Evolutionary conservation across 495 filamentous ascomycete genomes (phyloP).

Genomic region (Mytilinidion resinicola): DNA sequence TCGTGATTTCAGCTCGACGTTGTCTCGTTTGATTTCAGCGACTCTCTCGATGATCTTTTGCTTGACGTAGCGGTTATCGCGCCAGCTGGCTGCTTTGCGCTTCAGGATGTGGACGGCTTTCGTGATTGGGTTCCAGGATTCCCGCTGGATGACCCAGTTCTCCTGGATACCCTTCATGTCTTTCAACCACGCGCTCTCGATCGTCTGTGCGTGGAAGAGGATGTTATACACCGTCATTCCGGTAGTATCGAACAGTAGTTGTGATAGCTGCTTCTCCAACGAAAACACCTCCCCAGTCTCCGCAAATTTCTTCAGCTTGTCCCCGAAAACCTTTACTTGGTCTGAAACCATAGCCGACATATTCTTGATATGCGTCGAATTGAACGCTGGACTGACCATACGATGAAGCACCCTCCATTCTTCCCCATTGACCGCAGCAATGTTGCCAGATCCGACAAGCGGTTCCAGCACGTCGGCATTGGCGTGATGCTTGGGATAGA

Average conservation of each 20-base stretch:
- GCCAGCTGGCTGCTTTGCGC: not conserved
- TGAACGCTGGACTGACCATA: conserved; percentile 23
- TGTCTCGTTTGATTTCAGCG: not conserved
- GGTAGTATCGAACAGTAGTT: conserved; percentile 16
- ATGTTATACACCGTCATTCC: conserved; percentile 4
- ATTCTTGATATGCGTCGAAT: conserved; percentile 1
- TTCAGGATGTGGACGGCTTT: not conserved
- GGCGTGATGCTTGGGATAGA: conserved; percentile 10
- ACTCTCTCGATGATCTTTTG: conserved; percentile 12
- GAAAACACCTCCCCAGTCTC: conserved; percentile 9
- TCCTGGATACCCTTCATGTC: conserved; percentile 3
- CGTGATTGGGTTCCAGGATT: conserved; percentile 12
- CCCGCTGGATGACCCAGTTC: not conserved
- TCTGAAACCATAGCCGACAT: conserved; percentile 14
- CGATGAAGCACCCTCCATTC: conserved; percentile 18
- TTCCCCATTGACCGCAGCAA: conserved; percentile 7
- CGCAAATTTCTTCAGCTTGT: conserved; percentile 5
- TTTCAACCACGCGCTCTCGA: not conserved
- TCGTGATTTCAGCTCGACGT: conserved; percentile 12
- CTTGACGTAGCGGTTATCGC: not conserved
- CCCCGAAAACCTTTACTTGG: conserved; percentile 13
- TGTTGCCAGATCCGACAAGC: conserved; percentile 11
- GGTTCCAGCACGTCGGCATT: conserved; percentile 1
- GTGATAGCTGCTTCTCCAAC: conserved; percentile 2
- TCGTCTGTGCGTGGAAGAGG: conserved; percentile 13